Base-by-base conservation (phyloP, 495 filamentous ascomycete genomes). In the Daldinia decipiens region DNA sequence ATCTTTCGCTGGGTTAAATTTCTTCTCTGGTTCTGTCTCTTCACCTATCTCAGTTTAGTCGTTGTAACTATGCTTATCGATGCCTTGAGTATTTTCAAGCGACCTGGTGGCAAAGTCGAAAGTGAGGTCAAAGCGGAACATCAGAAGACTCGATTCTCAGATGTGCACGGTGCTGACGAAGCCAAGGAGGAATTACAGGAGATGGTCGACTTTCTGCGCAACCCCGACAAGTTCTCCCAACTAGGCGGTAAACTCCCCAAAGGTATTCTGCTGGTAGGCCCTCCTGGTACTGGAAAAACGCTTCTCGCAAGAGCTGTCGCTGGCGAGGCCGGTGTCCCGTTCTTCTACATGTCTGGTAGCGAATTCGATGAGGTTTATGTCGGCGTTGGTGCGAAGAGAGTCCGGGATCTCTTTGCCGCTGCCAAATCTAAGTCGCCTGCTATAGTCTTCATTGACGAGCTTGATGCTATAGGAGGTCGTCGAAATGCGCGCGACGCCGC, bases 281-380 rank as follows among this genome's bases (percentile, higher is more conserved):
- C 95, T 74, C 95, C 95, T 34, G 95, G 95, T 81, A 99, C 95
- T 57, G 95, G 95, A 81, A 99, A 99, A 80, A 99, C 95, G n/a
- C 86, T 99, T 43, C 87, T 99, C 62, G 95, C 95, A 64, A 92
- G 96, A 70, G 95, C 95, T 11, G 95, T 99, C 57, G 95, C 95
- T 59, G 95, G 95, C 29, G 95, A 99, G 83, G 93, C 95, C 47
- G 95, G 95, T 64, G 96, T 98, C 21, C 95, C 95, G 0, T 98
- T 98, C 87, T 99, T 98, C 86, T 98, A 95, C 86, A 98, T 99
- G 95, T 98, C 96, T 71, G 95, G 95, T 29, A 94, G 92, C 62
- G 96, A 99, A 78, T 99, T 99, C 76, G 95, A 99, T 75, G 95
- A 99, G 79, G 91, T 99, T 43, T 99, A 97, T 74, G 96, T 99